These are phyloP conservation scores for Yamadazyma membranifaciens DNA, from an alignment of 1,139 yeast genomes.

Conservation along the genomic window DNA sequence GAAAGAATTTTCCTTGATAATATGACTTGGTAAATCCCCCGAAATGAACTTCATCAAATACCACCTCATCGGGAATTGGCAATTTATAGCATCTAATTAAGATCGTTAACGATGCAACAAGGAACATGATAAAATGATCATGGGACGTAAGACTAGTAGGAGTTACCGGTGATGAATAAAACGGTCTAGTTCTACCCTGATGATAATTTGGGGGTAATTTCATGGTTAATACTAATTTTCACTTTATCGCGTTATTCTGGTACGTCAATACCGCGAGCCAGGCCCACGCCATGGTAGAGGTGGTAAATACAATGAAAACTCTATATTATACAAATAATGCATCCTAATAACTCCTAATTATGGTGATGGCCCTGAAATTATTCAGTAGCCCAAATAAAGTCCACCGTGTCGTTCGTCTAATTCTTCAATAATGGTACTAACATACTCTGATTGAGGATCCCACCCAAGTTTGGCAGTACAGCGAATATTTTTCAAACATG, in stretches of 20 bases:
- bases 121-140: conserved; percentile 23
- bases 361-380: too few relatives aligned
- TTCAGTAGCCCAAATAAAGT: conserved; percentile 40
- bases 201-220: conserved; percentile 4
- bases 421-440: conserved; percentile 40
- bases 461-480: conserved; percentile 83
- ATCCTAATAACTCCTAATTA: too few relatives aligned
- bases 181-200: conserved; percentile 13
- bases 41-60: conserved; percentile 85
- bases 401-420: conserved; percentile 46
- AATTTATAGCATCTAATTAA: conserved; percentile 53
- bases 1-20: conserved; percentile 56
- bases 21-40: conserved; percentile 45
- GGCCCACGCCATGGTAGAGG: too few relatives aligned
- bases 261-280: too few relatives aligned
- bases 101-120: conserved; percentile 21
- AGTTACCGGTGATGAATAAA: conserved; percentile 8
- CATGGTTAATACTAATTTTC: not conserved
- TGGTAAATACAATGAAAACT: too few relatives aligned
- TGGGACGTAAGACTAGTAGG: conserved; percentile 4
- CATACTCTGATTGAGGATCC: conserved; percentile 74
- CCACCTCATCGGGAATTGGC: conserved; percentile 73
- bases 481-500: conserved; percentile 58
- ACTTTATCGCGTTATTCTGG: too few relatives aligned
- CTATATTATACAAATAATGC: too few relatives aligned